phyloP scores from a whole-genome alignment of 805 yeast genomes.

The Cyberlindnera galapagoensis region DNA sequence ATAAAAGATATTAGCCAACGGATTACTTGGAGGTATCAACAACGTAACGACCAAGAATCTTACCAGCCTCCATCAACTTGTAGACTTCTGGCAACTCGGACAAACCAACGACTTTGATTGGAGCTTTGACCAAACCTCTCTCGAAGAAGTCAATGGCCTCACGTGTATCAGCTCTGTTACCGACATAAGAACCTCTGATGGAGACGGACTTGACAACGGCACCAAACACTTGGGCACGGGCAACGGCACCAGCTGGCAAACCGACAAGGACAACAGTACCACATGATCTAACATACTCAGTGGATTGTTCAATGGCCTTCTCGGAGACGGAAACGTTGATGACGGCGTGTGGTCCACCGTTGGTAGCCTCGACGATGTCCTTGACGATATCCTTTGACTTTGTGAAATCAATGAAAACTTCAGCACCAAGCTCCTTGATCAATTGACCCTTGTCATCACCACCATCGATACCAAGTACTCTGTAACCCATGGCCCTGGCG shows the following conservation, averaged over 20 bases:
- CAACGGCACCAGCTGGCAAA: slow-evolving; percentile 45
- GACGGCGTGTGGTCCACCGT: slow-evolving; percentile 66
- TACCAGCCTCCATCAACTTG: slow-evolving; percentile 48
- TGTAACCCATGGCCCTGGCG: slow-evolving; percentile 68
- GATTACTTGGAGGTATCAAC: slow-evolving; percentile 60
- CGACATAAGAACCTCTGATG: slow-evolving; percentile 31
- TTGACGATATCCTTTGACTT: slow-evolving; percentile 42
- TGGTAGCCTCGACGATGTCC: slow-evolving; percentile 39
- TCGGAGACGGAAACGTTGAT: slow-evolving; percentile 49
- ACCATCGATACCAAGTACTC: slow-evolving; percentile 68
- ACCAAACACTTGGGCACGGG: slow-evolving; percentile 38
- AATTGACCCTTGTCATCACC: slow-evolving; percentile 61
- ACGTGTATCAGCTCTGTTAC: slow-evolving; percentile 32
- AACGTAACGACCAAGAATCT: slow-evolving; percentile 70
- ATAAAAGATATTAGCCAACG: too few species aligned
- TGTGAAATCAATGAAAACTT: slow-evolving; percentile 51
- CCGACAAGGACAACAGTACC: slow-evolving; percentile 63
- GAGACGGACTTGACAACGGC: slow-evolving; percentile 41
- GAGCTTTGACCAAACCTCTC: slow-evolving; percentile 58
- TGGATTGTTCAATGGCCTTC: slow-evolving; percentile 40
- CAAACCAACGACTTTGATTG: slow-evolving; percentile 49
- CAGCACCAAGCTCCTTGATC: slow-evolving; percentile 55
- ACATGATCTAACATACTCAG: slow-evolving; percentile 46
- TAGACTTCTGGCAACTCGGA: slow-evolving; percentile 46
- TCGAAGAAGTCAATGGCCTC: slow-evolving; percentile 65